Percentiles rank a stretch among this genome's conserved stretches.
phyloP scores from a whole-genome alignment of 805 yeast species.

The Metahyphopichia silvanorum region DNA sequence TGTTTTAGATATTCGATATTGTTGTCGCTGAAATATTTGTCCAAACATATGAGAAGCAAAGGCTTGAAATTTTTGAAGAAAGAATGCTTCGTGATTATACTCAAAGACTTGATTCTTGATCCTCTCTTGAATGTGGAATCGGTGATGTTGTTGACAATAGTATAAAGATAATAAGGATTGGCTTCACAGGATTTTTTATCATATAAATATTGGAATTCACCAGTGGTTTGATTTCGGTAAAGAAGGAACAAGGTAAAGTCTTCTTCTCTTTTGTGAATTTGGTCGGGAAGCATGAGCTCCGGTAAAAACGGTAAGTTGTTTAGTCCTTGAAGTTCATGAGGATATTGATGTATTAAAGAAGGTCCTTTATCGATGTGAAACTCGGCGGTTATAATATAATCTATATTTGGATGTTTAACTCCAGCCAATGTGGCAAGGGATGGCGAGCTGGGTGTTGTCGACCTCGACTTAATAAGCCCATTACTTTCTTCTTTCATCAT shows the following conservation, averaged over 20 bases:
- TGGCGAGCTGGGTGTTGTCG: too few species aligned
- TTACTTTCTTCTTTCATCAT: too few species aligned
- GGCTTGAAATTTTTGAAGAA: conserved; percentile 61
- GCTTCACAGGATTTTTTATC: conserved; percentile 29
- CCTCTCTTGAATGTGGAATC: conserved; percentile 52
- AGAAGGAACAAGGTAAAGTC: conserved; percentile 58
- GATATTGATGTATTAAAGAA: conserved; percentile 51
- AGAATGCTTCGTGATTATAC: conserved; percentile 52
- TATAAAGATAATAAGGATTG: conserved; percentile 52
- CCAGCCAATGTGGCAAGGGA: too few species aligned
- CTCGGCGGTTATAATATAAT: conserved; percentile 66
- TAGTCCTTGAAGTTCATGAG: conserved; percentile 29
- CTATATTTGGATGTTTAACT: too few species aligned
- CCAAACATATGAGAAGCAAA: conserved; percentile 50
- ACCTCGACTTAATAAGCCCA: too few species aligned
- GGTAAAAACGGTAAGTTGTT: conserved; percentile 40
- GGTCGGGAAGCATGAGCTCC: conserved; percentile 61
- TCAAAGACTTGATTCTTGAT: conserved; percentile 54
- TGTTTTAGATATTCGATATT: conserved; percentile 18
- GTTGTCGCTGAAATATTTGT: conserved; percentile 35
- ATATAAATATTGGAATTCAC: conserved; percentile 36
- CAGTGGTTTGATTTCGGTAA: conserved; percentile 38
- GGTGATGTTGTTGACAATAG: conserved; percentile 49
- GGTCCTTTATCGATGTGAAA: conserved; percentile 81
- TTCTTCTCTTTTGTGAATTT: conserved; percentile 53